phyloP scores from a whole-genome alignment of 2,329 filamentous ascomycete species.

The Nothophoma quercina region DNA sequence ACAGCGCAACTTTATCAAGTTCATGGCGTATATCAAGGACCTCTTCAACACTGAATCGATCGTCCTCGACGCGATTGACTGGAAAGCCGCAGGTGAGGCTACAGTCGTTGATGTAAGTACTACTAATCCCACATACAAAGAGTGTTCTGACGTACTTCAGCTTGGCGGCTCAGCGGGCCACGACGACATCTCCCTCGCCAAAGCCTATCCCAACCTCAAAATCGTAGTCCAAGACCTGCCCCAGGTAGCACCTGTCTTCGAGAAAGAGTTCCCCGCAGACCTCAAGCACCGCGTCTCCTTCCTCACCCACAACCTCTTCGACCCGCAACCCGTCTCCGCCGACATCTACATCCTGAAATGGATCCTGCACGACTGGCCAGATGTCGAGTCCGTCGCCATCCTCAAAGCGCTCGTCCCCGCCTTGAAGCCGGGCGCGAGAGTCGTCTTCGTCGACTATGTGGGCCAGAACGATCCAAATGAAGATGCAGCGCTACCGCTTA shows the following conservation, averaged over 20 bases:
- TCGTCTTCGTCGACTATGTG: constrained; percentile 54
- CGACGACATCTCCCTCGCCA: constrained; percentile 40
- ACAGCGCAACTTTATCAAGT: constrained; percentile 40
- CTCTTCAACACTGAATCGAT: constrained; percentile 39
- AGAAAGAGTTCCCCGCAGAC: constrained; percentile 31
- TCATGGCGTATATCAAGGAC: constrained; percentile 46
- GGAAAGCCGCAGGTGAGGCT: constrained; percentile 32
- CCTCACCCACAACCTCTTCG: constrained; percentile 65
- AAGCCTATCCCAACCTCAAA: constrained; percentile 35
- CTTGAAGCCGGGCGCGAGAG: constrained; percentile 61
- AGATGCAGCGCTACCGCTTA: constrained; percentile 30
- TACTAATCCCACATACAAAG: not conserved
- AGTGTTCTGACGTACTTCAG: constrained; percentile 20
- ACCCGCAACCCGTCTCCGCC: constrained; percentile 62
- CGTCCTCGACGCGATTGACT: constrained; percentile 36
- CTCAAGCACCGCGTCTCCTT: constrained; percentile 43
- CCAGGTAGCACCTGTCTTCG: constrained; percentile 33
- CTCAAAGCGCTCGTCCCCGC: constrained; percentile 60
- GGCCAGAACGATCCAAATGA: constrained; percentile 27
- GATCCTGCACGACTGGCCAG: constrained; percentile 70
- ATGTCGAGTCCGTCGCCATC: constrained; percentile 52
- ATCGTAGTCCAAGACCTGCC: constrained; percentile 45
- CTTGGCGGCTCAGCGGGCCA: constrained; percentile 43
- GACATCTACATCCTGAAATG: constrained; percentile 64
- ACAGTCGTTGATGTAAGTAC: constrained; percentile 40